phyloP scores from a whole-genome alignment of 2,329 filamentous ascomycete species.

The Colletotrichum musae region DNA sequence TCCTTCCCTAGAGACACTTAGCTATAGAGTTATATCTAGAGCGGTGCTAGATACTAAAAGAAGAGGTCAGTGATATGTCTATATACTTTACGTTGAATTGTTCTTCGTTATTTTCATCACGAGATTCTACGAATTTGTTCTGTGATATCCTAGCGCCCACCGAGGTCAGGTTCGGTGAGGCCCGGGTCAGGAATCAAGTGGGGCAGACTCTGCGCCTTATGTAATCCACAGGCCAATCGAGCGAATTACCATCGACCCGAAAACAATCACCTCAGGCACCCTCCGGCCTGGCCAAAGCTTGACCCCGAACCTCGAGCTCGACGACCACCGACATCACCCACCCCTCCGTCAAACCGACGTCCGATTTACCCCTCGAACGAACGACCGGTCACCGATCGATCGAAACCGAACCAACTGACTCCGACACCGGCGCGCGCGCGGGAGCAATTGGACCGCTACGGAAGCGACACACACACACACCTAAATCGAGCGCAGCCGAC shows the following conservation, averaged over 20 bases:
- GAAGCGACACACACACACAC: constrained; percentile 8
- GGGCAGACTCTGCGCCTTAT: not conserved
- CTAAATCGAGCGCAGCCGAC: constrained; percentile 36
- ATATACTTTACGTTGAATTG: too few species aligned
- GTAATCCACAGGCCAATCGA: constrained; percentile 31
- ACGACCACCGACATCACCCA: constrained; percentile 21
- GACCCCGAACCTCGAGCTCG: constrained; percentile 31
- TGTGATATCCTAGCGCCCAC: too few species aligned
- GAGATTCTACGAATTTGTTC: too few species aligned
- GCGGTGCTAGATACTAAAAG: too few species aligned
- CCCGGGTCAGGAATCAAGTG: not conserved
- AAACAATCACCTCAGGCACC: constrained; percentile 36
- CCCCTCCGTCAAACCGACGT: constrained; percentile 21
- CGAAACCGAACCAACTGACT: constrained; percentile 3
- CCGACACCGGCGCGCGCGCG: constrained; percentile 1
- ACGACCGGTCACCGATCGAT: not conserved
- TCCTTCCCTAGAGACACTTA: too few species aligned
- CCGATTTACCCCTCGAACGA: constrained; percentile 8
- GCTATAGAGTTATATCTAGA: too few species aligned
- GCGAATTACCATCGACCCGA: constrained; percentile 35
- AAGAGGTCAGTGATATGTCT: too few species aligned
- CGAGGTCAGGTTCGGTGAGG: constrained; percentile 5
- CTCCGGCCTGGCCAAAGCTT: constrained; percentile 31
- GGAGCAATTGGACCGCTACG: constrained; percentile 19
- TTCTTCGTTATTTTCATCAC: too few species aligned